Evolutionary conservation across 352 stramenopile species (phyloP).

Genomic region (Phytophthora sp.): DNA sequence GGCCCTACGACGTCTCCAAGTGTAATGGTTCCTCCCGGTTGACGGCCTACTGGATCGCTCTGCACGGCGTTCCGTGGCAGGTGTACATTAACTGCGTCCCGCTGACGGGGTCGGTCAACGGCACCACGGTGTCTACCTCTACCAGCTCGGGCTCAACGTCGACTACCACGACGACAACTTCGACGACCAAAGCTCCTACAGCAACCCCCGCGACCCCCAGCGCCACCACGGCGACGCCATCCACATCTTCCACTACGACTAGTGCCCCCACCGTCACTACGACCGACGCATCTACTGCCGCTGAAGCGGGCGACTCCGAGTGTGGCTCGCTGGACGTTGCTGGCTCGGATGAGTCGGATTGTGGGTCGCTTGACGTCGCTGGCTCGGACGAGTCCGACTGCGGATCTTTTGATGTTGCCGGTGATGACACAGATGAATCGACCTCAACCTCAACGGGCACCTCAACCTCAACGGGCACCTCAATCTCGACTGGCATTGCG

Average conservation of each 20-base stretch:
- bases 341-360: conserved; percentile 25
- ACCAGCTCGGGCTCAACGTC: conserved; percentile 4
- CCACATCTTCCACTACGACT: neutral
- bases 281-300: conserved; percentile 4
- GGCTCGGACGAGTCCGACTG: conserved; percentile 21
- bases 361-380: conserved; percentile 24
- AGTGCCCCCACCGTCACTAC: neutral
- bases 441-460: conserved; percentile 10
- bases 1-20: conserved; percentile 27
- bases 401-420: conserved; percentile 28
- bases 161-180: conserved; percentile 2
- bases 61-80: conserved; percentile 49
- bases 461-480: neutral
- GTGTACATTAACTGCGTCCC: conserved; percentile 35
- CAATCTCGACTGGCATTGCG: conserved; percentile 2
- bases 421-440: conserved; percentile 21
- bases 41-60: conserved; percentile 43
- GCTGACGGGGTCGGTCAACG: conserved; percentile 19
- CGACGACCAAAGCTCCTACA: conserved; percentile 6
- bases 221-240: neutral
- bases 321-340: conserved; percentile 26
- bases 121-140: neutral
- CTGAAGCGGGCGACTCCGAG: conserved; percentile 25
- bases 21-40: conserved; percentile 25
- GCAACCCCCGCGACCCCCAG: conserved; percentile 9